Evolutionary conservation across 2,329 filamentous ascomycete genomes (phyloP).

Genomic region (Shiraia bambusicola): DNA sequence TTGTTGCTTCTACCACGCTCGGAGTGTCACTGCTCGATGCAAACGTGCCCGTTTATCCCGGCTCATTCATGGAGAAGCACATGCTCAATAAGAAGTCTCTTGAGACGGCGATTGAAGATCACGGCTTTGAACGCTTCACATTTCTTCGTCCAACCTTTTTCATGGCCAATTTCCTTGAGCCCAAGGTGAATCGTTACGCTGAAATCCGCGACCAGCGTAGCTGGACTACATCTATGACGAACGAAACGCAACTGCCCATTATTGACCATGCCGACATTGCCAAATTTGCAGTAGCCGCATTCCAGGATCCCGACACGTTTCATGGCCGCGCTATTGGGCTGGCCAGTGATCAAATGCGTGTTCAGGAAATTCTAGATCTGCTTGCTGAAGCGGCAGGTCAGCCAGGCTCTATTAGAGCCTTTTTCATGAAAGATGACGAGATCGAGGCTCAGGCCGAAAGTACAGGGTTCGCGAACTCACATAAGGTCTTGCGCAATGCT

Average conservation of each 20-base stretch:
- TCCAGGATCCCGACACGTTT: constrained; percentile 1
- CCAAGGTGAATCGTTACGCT: background rate
- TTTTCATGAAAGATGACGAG: constrained; percentile 3
- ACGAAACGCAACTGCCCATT: background rate
- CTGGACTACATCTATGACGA: constrained; percentile 4
- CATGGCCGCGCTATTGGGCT: constrained; percentile 1
- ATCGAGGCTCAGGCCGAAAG: background rate
- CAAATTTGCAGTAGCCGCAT: background rate
- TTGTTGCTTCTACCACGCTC: constrained; percentile 3
- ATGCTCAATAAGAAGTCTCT: constrained; percentile 1
- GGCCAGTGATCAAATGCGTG: background rate
- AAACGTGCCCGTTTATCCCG: background rate
- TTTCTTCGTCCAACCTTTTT: constrained; percentile 5
- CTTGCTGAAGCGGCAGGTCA: background rate
- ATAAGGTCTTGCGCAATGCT: constrained; percentile 1
- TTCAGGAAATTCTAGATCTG: constrained; percentile 1
- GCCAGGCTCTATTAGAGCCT: background rate
- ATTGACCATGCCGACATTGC: constrained; percentile 6
- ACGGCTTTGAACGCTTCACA: background rate
- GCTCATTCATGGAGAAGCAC: constrained; percentile 1
- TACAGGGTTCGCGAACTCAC: background rate
- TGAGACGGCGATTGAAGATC: background rate
- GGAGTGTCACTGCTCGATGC: constrained; percentile 2
- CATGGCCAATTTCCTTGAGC: constrained; percentile 5
- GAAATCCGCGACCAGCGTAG: background rate